phyloP scores from a whole-genome alignment of 768 basidiomycete species.

The Pleurotus eryngii region DNA sequence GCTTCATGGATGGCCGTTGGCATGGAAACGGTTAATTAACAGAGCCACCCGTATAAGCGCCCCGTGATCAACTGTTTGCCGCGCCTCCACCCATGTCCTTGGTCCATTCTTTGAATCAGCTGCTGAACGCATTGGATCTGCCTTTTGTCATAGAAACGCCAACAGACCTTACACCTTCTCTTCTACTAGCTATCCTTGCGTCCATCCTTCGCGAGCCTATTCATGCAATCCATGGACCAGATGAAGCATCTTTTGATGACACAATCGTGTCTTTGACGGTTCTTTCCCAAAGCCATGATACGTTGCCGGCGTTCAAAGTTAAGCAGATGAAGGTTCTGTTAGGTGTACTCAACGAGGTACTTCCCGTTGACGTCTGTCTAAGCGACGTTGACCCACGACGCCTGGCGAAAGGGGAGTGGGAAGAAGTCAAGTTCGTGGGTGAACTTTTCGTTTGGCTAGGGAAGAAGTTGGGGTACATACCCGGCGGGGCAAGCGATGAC shows the following conservation, averaged over 20 bases:
- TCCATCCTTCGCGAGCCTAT: slow-evolving; percentile 54
- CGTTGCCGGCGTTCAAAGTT: slow-evolving; percentile 35
- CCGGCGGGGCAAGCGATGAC: slow-evolving; percentile 7
- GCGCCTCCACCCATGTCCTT: slow-evolving; percentile 10
- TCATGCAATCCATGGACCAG: slow-evolving; percentile 29
- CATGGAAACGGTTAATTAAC: slow-evolving; percentile 5
- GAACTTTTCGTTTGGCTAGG: slow-evolving; percentile 72
- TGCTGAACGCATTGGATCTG: slow-evolving; percentile 41
- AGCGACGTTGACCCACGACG: slow-evolving; percentile 61
- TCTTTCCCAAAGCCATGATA: slow-evolving; percentile 6
- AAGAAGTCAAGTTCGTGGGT: slow-evolving; percentile 64
- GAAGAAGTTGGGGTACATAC: slow-evolving; percentile 34
- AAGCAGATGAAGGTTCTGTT: slow-evolving; percentile 74
- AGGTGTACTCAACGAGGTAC: slow-evolving; percentile 64
- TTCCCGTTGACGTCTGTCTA: slow-evolving; percentile 59
- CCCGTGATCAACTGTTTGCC: too few relatives aligned
- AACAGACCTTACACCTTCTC: slow-evolving; percentile 64
- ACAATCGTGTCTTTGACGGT: not conserved
- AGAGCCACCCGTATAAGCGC: not conserved
- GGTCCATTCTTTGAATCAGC: slow-evolving; percentile 39
- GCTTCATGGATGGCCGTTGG: slow-evolving; percentile 1
- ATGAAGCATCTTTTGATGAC: not conserved
- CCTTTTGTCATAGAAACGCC: slow-evolving; percentile 48
- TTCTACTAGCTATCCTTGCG: slow-evolving; percentile 70
- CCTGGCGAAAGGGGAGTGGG: slow-evolving; percentile 62